phyloP scores from a whole-genome alignment of 306 rosid genomes.

The Prunus kanzakura region DNA sequence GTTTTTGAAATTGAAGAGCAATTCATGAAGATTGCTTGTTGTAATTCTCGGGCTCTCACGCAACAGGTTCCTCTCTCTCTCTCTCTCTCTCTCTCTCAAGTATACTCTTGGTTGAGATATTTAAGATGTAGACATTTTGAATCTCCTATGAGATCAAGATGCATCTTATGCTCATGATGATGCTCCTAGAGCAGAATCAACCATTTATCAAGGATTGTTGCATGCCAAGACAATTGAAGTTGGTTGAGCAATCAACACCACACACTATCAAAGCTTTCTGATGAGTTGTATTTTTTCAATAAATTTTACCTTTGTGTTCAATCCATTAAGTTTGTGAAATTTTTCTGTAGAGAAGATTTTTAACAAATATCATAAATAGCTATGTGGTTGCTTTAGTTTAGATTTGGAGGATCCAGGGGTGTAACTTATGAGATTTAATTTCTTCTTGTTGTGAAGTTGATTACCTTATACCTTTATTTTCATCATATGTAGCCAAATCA shows the following conservation, averaged over 20 bases:
- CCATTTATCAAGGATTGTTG: background rate
- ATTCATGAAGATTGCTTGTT: constrained; percentile 69
- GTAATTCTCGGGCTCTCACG: constrained; percentile 73
- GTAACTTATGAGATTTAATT: too few relatives aligned
- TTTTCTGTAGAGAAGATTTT: background rate
- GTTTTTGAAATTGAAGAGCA: constrained; percentile 68
- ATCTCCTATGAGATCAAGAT: background rate
- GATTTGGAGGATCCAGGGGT: too few relatives aligned
- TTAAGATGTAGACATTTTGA: background rate
- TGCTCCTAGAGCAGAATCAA: background rate
- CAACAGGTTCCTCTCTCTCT: constrained; percentile 50
- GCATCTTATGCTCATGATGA: background rate
- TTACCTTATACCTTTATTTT: too few relatives aligned
- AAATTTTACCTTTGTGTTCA: background rate
- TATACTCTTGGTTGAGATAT: background rate
- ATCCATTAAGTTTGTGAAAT: background rate
- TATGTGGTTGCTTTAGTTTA: too few relatives aligned
- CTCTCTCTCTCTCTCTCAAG: constrained; percentile 7
- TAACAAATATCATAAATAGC: too few relatives aligned
- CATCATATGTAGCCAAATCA: too few relatives aligned
- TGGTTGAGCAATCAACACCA: background rate
- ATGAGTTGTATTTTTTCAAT: background rate
- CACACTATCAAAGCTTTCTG: background rate
- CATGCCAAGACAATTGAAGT: background rate
- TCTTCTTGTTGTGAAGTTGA: too few relatives aligned